Conservation (phyloP, 305 asterid genomes). For the Andrographis paniculata region DNA sequence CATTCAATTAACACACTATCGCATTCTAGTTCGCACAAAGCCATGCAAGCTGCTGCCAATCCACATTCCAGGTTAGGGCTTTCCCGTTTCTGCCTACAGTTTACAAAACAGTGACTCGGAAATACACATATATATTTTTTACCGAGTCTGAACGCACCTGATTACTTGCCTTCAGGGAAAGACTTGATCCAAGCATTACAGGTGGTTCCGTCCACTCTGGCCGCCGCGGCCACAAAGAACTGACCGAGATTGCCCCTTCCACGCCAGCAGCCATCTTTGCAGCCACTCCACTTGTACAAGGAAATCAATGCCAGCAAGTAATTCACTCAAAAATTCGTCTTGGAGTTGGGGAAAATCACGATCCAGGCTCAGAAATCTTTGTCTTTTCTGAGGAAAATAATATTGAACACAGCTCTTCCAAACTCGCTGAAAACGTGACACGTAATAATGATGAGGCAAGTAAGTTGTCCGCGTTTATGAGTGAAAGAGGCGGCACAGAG, state of each 20-base stretch:
- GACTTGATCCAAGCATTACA: conserved; percentile 23
- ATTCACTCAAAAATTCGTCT: conserved; percentile 11
- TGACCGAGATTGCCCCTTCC: conserved; percentile 14
- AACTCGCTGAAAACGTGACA: conserved; percentile 11
- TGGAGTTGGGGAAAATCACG: conserved; percentile 2
- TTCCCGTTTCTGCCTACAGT: not conserved
- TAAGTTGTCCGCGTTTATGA: conserved; percentile 20
- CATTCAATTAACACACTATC: conserved; percentile 20
- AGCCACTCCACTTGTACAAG: conserved; percentile 13
- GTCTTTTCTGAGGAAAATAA: conserved; percentile 13
- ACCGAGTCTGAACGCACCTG: too few species aligned
- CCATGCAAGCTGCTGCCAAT: conserved; percentile 26
- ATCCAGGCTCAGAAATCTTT: conserved; percentile 18
- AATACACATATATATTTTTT: not conserved
- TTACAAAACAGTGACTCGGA: not conserved
- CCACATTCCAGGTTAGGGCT: conserved; percentile 36
- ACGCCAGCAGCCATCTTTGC: not conserved
- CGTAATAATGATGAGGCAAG: conserved; percentile 17
- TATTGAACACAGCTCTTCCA: conserved; percentile 13
- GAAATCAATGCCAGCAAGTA: conserved; percentile 15
- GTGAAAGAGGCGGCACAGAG: conserved; percentile 21
- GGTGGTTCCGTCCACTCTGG: conserved; percentile 18
- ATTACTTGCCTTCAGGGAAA: conserved; percentile 32
- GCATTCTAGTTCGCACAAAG: conserved; percentile 25
- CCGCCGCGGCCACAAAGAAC: conserved; percentile 23